phyloP scores from a whole-genome alignment of 2,329 filamentous ascomycete species.

The Xylariaceae sp. region DNA sequence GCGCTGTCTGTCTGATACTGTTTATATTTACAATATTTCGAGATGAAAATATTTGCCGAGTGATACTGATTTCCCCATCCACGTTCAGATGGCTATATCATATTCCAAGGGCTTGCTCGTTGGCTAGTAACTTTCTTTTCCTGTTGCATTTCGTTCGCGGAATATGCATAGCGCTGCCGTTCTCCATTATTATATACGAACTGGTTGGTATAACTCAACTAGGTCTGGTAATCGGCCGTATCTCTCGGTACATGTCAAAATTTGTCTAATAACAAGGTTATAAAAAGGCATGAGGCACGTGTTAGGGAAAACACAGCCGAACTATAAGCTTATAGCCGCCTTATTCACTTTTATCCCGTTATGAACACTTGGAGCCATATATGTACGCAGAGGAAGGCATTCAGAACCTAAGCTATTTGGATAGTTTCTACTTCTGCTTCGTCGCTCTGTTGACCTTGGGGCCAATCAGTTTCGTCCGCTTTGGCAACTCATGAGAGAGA shows the following conservation, averaged over 20 bases:
- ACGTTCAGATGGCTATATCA: too few relatives aligned
- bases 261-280: constrained; percentile 15
- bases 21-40: too few relatives aligned
- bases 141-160: constrained; percentile 2
- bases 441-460: constrained; percentile 19
- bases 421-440: constrained; percentile 24
- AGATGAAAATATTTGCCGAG: too few relatives aligned
- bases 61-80: too few relatives aligned
- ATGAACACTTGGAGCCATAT: constrained; percentile 16
- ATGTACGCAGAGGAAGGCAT: constrained; percentile 9
- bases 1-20: too few relatives aligned
- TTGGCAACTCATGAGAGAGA: too few relatives aligned
- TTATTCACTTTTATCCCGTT: constrained; percentile 1
- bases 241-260: constrained; percentile 18
- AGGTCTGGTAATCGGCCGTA: constrained; percentile 19
- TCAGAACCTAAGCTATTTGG: constrained; percentile 16
- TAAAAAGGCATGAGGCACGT: constrained; percentile 13
- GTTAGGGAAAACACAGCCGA: constrained; percentile 16
- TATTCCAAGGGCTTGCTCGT: background rate
- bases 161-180: background rate
- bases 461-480: too few relatives aligned
- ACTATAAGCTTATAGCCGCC: constrained; percentile 11
- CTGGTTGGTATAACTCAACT: constrained; percentile 16
- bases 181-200: constrained; percentile 20
- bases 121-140: background rate